Percentiles rank a stretch among this genome's conserved stretches.
These are phyloP conservation scores for Apiotrichum sp. DNA, from an alignment of 1,284 basidiomycete species.

Conservation along the genomic window DNA sequence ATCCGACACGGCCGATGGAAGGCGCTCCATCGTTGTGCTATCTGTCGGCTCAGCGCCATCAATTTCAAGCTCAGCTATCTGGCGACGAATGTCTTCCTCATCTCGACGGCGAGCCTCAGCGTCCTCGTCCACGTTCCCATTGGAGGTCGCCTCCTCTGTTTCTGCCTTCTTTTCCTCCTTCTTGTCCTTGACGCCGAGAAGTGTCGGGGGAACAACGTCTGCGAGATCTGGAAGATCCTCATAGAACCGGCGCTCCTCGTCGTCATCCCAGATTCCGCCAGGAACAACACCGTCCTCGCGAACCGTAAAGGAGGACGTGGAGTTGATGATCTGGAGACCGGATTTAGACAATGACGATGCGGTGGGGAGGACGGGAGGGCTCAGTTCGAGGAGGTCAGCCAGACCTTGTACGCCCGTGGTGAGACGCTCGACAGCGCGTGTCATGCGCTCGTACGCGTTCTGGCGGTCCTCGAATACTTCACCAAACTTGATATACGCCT, in stretches of 20 bases:
- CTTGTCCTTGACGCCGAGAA: slow-evolving; percentile 71
- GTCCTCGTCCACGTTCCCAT: slow-evolving; percentile 17
- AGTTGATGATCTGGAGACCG: slow-evolving; percentile 49
- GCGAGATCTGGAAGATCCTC: slow-evolving; percentile 88
- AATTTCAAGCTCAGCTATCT: slow-evolving; percentile 35
- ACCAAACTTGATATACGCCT: slow-evolving; percentile 96
- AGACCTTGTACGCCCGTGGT: slow-evolving; percentile 78
- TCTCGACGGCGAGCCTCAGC: slow-evolving; percentile 41
- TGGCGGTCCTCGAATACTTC: slow-evolving; percentile 99
- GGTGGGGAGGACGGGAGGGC: slow-evolving; percentile 74
- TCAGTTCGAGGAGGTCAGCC: slow-evolving; percentile 77
- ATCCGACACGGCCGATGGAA: slow-evolving; percentile 9
- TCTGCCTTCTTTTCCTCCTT: slow-evolving; percentile 36
- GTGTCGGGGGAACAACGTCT: slow-evolving; percentile 79
- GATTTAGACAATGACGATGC: slow-evolving; percentile 51
- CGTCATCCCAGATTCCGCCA: slow-evolving; percentile 95
- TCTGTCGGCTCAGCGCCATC: slow-evolving; percentile 6
- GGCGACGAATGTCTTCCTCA: slow-evolving; percentile 51
- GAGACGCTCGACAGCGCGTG: slow-evolving; percentile 86
- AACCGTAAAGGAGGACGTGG: slow-evolving; percentile 50
- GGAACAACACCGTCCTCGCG: slow-evolving; percentile 55
- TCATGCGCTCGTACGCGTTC: slow-evolving; percentile 97
- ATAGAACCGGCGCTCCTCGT: slow-evolving; percentile 90
- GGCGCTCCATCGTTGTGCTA: slow-evolving; percentile 11
- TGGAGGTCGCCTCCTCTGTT: slow-evolving; percentile 18